phyloP scores from a whole-genome alignment of 495 filamentous ascomycete species.

The Penicillium lagena region DNA sequence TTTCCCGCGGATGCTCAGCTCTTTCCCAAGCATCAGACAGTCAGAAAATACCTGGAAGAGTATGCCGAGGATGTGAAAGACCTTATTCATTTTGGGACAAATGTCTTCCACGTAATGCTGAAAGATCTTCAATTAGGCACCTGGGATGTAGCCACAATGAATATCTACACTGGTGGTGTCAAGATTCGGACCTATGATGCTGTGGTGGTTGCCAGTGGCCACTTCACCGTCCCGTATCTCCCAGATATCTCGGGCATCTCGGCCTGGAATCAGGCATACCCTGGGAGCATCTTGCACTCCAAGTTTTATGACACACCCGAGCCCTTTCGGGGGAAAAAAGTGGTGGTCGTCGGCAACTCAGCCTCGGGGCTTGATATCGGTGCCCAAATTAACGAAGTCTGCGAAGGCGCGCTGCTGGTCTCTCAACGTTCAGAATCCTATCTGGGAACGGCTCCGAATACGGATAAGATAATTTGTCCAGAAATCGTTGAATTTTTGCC shows the following conservation, averaged over 20 bases:
- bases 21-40: conserved; percentile 62
- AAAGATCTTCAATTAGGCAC: conserved; percentile 11
- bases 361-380: conserved; percentile 79
- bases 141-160: conserved; percentile 52
- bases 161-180: conserved; percentile 32
- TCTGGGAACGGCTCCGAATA: conserved; percentile 14
- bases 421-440: conserved; percentile 44
- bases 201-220: conserved; percentile 77
- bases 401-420: conserved; percentile 44
- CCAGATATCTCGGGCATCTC: conserved; percentile 56
- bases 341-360: conserved; percentile 71
- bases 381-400: conserved; percentile 56
- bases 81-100: conserved; percentile 50
- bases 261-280: conserved; percentile 52
- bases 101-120: conserved; percentile 45
- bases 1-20: conserved; percentile 59
- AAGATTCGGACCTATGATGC: conserved; percentile 54
- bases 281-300: conserved; percentile 67
- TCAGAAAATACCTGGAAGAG: conserved; percentile 65
- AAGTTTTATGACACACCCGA: conserved; percentile 67
- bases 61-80: conserved; percentile 61
- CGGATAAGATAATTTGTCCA: conserved; percentile 46
- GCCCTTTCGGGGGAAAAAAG: conserved; percentile 54
- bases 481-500: conserved; percentile 54
- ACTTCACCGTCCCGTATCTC: conserved; percentile 67